Evolutionary conservation across 768 basidiomycete genomes (phyloP), one percentile per base, ranked within the genome.

Genomic region (Rubroboletus satanas): DNA sequence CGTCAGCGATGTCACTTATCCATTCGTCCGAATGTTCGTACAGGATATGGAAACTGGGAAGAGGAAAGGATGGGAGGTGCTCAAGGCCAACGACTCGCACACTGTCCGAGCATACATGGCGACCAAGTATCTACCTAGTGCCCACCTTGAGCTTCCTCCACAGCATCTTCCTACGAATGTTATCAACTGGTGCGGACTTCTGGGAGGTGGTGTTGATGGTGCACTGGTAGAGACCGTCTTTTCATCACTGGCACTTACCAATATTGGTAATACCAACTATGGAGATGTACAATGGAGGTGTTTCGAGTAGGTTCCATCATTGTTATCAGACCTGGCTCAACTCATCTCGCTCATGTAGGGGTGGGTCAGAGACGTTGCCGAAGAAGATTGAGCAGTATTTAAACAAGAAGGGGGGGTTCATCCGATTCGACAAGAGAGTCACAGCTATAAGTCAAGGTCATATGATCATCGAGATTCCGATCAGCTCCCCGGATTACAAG

Each of bases 41-140:
- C 26, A 46, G 6, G 61, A 70, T 51, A 28, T 70, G 17, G 38
- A 62, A 48, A 59, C 58, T 14, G 57, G 56, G 7, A 31, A 45
- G 44, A 23, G 32, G 32, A 52, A 33, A 7, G 72, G 66, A n/a
- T 72, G 67, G 68, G 46, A 71, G 2, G 51, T 59, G 0, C 49
- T 73, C 50, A 64, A 50, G 62, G 49, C 50, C 21, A 63, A 60
- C 26, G 68, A 74, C 23, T 49, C 50, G 8, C 60, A 70, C 57
- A 65, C 73, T 11, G 44, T 62, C 6, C 59, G 71, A 8, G 56
- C 62, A 4, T 60, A 63, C 49, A 63, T 63, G 58, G 49, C 55
- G 29, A 29, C 52, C 21, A 60, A 65, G 51, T 66, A 67, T 35
- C 38, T 64, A 1, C 60, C 60, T 7, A 66, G 67, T 37, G 21